Conservation (phyloP, 345 rosid species). For the Kandelia obovata region DNA sequence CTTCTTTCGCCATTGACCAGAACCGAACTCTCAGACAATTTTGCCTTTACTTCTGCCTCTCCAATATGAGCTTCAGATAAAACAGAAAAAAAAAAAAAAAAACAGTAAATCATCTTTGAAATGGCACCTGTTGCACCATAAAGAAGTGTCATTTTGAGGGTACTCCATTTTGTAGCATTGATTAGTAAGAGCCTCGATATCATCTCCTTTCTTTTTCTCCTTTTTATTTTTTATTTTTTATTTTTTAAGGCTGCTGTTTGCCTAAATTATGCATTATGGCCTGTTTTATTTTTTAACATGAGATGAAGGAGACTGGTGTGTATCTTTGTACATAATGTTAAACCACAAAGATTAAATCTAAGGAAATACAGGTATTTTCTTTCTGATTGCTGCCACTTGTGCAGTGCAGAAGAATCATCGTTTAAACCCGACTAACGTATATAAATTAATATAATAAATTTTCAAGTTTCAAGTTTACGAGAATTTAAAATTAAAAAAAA, state of each 20-base stretch:
- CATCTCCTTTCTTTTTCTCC: not conserved
- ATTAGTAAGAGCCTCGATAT: not conserved
- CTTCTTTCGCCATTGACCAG: constrained; percentile 55
- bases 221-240: too few relatives aligned
- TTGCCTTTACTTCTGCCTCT: constrained; percentile 37
- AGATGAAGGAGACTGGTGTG: not conserved
- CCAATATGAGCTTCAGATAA: constrained; percentile 17
- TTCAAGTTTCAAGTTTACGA: too few relatives aligned
- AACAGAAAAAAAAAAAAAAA: not conserved
- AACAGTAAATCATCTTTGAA: not conserved
- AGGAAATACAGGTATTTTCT: too few relatives aligned
- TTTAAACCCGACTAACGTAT: too few relatives aligned
- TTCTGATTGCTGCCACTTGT: too few relatives aligned
- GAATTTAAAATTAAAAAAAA: too few relatives aligned
- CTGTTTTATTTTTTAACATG: not conserved
- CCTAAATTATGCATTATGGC: not conserved
- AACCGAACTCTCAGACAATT: constrained; percentile 45
- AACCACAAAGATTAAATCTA: not conserved
- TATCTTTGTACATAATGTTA: constrained; percentile 6
- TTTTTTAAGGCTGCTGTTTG: too few relatives aligned
- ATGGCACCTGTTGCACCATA: not conserved
- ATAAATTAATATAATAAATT: too few relatives aligned
- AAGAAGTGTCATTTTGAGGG: not conserved
- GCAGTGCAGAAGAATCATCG: too few relatives aligned
- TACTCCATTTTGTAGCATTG: not conserved